A percentile compares a stretch with the other conserved stretches of the same genome.
These are phyloP conservation scores for Saccharomycopsis phalli DNA, from an alignment of 1,139 yeast species.

Conservation along the genomic window DNA sequence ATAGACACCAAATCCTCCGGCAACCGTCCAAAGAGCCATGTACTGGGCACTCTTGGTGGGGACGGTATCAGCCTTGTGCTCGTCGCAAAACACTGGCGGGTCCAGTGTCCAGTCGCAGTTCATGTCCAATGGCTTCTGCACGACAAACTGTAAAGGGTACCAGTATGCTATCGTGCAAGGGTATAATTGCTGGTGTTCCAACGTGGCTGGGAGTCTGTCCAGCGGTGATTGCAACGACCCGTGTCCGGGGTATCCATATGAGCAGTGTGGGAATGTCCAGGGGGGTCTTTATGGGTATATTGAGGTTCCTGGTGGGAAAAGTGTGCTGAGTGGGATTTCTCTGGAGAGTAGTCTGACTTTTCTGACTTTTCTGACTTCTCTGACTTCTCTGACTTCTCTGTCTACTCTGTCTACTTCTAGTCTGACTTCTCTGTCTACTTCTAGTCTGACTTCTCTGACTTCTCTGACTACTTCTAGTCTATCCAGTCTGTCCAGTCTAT, in stretches of 20 bases:
- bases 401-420: too few relatives aligned
- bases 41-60: too few relatives aligned
- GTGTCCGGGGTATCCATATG: constrained; percentile 51
- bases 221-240: constrained; percentile 37
- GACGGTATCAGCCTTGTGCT: background rate
- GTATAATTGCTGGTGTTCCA: constrained; percentile 11
- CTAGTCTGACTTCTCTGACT: too few relatives aligned
- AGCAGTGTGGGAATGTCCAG: constrained; percentile 60
- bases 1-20: too few relatives aligned
- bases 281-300: constrained; percentile 20
- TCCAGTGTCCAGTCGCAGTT: background rate
- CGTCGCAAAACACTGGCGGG: background rate
- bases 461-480: too few relatives aligned
- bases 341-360: too few relatives aligned
- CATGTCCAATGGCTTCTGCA: constrained; percentile 15
- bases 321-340: too few relatives aligned
- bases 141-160: constrained; percentile 1
- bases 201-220: constrained; percentile 28
- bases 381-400: too few relatives aligned
- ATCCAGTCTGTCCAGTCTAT: too few relatives aligned
- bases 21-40: too few relatives aligned
- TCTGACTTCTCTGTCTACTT: too few relatives aligned
- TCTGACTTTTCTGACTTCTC: too few relatives aligned
- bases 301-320: background rate
- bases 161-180: constrained; percentile 10